A percentile compares a stretch with the other conserved stretches of the same genome.
Conservation (phyloP, 768 basidiomycete species). For the Megacollybia marginata region DNA sequence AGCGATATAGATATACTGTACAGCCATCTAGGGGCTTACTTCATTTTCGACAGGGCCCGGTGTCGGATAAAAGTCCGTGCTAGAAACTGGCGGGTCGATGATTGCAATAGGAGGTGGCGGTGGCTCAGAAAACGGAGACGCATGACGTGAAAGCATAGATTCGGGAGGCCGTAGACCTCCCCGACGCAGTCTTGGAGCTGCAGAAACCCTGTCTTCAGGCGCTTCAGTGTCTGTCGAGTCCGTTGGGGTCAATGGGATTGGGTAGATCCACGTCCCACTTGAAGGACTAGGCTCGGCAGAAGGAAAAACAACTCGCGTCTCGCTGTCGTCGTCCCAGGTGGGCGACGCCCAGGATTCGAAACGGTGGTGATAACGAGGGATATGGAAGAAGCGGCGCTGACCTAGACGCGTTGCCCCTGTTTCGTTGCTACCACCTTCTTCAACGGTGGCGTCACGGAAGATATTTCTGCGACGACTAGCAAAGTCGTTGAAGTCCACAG, state of each 20-base stretch:
- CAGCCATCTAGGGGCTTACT: slow-evolving; percentile 14
- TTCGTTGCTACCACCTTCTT: not conserved
- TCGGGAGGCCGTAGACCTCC: slow-evolving; percentile 65
- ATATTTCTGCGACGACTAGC: slow-evolving; percentile 55
- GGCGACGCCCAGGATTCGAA: not conserved
- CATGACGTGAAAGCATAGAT: slow-evolving; percentile 41
- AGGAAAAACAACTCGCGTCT: not conserved
- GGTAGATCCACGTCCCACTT: not conserved
- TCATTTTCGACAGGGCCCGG: slow-evolving; percentile 40
- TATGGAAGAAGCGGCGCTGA: not conserved
- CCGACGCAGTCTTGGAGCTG: slow-evolving; percentile 50
- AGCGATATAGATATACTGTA: not conserved
- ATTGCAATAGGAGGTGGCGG: not conserved
- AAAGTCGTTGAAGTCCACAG: slow-evolving; percentile 68
- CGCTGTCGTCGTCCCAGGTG: not conserved
- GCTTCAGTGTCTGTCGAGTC: slow-evolving; percentile 15
- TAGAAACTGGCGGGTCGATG: slow-evolving; percentile 7
- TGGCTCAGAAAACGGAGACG: slow-evolving; percentile 25
- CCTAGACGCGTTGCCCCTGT: not conserved
- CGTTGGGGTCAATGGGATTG: not conserved
- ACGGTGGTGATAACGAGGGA: not conserved
- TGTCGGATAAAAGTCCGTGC: slow-evolving; percentile 37
- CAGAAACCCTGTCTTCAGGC: slow-evolving; percentile 26
- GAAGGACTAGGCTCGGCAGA: not conserved
- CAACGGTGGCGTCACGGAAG: slow-evolving; percentile 24